phyloP scores from a whole-genome alignment of 257 asterid species.

The Parsonsia alboflavescens region DNA sequence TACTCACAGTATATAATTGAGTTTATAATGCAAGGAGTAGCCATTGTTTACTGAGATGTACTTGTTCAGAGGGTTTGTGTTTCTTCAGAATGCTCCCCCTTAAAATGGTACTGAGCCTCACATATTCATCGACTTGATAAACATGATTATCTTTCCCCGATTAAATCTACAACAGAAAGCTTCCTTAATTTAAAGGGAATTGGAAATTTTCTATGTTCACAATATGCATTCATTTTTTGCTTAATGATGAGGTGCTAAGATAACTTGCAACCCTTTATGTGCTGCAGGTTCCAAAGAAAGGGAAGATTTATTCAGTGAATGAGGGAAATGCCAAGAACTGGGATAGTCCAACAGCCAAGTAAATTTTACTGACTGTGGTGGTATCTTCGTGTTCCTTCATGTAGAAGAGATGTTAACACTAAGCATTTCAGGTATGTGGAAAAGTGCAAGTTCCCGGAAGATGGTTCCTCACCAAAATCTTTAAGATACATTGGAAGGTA shows the following conservation, averaged over 20 bases:
- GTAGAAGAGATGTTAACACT: constrained; percentile 9
- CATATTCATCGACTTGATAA: neutral
- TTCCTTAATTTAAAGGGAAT: neutral
- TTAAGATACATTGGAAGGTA: constrained; percentile 97
- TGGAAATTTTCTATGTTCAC: neutral
- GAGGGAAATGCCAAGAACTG: constrained; percentile 96
- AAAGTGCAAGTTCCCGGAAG: constrained; percentile 80
- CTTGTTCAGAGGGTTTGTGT: neutral
- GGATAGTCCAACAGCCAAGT: constrained; percentile 89
- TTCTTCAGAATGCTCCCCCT: neutral
- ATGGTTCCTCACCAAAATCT: constrained; percentile 89
- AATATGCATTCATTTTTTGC: neutral
- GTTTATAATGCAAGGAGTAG: neutral
- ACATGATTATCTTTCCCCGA: neutral
- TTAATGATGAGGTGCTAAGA: neutral
- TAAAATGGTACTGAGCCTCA: neutral
- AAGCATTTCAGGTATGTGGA: constrained; percentile 61
- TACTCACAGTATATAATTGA: neutral
- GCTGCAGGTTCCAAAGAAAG: constrained; percentile 74
- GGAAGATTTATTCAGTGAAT: constrained; percentile 85
- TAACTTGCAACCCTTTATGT: neutral
- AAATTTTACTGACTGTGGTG: constrained; percentile 16
- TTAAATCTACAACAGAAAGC: neutral
- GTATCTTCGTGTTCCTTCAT: neutral
- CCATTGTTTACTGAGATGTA: neutral